Base-by-base conservation (phyloP, 2,329 filamentous ascomycete species). In the Basipetospora chlamydospora region DNA sequence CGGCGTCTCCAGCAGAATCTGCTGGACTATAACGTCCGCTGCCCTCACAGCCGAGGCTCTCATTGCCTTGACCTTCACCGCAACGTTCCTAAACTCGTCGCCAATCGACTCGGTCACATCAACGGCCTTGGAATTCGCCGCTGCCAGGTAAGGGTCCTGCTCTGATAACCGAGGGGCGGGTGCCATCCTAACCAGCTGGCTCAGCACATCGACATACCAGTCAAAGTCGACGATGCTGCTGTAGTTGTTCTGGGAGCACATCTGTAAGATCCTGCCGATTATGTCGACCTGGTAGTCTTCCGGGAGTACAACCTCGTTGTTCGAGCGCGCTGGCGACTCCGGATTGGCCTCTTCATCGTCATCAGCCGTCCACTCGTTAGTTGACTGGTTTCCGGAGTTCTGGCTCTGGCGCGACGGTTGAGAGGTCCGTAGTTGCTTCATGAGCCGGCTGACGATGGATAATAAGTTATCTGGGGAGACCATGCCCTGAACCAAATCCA, bases 401-500 rank as follows among this genome's bases (percentile, higher is more conserved):
- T 34, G 31, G 15, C 20, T 15, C 26, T 36, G 30, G 4, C 39
- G 28, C 6, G 39, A 13, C 2, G 35, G 28, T 23, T 44, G 56
- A 3, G 73, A 67, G 1, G 77, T 73, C 48, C 80, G 81, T 26
- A 98, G 73, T 54, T 98, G 90, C 46, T 78, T 76, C 66, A 96
- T 80, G 30, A 98, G 61, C 17, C 86, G 78, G 46, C 87, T 79
- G 17, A 98, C 84, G 35, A 96, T 83, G 1, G 73, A 72, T 40
- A 84, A 71, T 4, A 98, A 57, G 44, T 88, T 95, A 38, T 93
- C 86, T 43, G 72, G 75, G 46, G 79, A 88, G 41, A 96, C 86
- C 85, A 98, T 95, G 25, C 84, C 85, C 37, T 88, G 81, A 2
- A 90, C 87, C 17, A 98, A 67, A 46, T 96, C 86, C 25, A 98